phyloP scores from a whole-genome alignment of 1,139 yeast genomes.

The Geotrichum klebahnii region DNA sequence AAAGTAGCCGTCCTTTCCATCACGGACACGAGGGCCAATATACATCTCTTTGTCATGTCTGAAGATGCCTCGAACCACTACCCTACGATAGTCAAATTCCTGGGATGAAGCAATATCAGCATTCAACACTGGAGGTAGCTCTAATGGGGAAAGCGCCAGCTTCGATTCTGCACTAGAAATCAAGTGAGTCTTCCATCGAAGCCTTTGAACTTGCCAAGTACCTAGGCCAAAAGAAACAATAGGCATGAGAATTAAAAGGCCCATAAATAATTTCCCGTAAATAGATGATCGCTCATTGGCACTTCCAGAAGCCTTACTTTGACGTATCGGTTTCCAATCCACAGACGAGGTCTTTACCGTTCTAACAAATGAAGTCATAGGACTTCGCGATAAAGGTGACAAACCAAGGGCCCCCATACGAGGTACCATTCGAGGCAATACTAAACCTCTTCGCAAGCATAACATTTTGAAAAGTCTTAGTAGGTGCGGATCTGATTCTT shows the following conservation, averaged over 20 bases:
- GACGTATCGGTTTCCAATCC: constrained; percentile 77
- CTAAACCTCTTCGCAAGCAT: constrained; percentile 4
- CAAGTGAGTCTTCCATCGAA: constrained; percentile 83
- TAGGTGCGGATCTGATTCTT: constrained; percentile 1
- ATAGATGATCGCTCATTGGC: constrained; percentile 27
- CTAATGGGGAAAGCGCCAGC: constrained; percentile 66
- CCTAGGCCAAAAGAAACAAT: constrained; percentile 80
- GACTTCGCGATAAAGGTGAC: neutral
- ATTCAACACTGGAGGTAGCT: constrained; percentile 51
- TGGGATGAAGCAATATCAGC: constrained; percentile 47
- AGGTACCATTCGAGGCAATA: constrained; percentile 1
- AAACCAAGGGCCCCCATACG: neutral
- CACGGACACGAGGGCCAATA: constrained; percentile 81
- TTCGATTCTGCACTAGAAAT: constrained; percentile 80
- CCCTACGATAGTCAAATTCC: constrained; percentile 78
- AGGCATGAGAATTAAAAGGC: constrained; percentile 67
- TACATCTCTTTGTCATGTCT: constrained; percentile 84
- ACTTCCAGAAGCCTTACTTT: constrained; percentile 48
- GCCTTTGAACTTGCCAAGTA: constrained; percentile 85
- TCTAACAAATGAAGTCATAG: constrained; percentile 19
- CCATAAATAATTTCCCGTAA: constrained; percentile 36
- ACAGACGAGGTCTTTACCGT: constrained; percentile 63
- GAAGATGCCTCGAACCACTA: constrained; percentile 68
- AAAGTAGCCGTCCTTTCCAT: constrained; percentile 73
- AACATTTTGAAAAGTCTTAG: constrained; percentile 4